Base-by-base conservation (phyloP, 352 stramenopile species). In the Globisporangium emineosum region DNA sequence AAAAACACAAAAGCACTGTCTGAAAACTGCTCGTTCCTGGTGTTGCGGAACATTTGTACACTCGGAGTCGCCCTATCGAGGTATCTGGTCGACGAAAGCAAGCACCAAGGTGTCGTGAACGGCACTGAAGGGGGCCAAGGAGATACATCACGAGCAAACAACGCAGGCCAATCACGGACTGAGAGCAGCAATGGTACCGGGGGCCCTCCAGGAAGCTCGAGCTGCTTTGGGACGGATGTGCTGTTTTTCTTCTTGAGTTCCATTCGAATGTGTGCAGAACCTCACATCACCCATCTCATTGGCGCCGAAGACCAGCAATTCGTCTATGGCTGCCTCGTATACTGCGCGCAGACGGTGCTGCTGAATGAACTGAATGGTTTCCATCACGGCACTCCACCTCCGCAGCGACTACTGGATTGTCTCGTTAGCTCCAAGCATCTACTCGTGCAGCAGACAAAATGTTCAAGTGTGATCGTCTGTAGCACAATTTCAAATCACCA, bases 291-390 rank as follows among this genome's bases (percentile, higher is more conserved):
- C 0, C 74, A 83, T 60, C 30, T 75, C 1, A 30, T 94, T 21
- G 80, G 83, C 7, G 52, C 56, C 0, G 83, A 90, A 32, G 70
- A 83, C 13, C 80, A 90, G 29, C 85, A 86, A 17, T 91, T 91
- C 43, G 88, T 92, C 63, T 90, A 89, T 55, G 75, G 78, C 2
- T 77, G 72, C 6, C 63, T 94, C 5, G 75, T 94, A 13, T 94
- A 90, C 54, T 88, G 72, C 25, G 64, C 68, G 0, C 83, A 94
- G 66, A 73, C 64, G 0, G 77, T 84, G 8, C 15, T 90, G 1
- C 53, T 94, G 29, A 85, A 70, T 47, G 83, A 90, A 35, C 56
- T 94, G 12, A 73, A 68, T 32, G 73, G 75, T n/a, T 51, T 63
- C 9, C 81, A 91, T 47, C 69, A 69, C 57, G 65, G 60, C 10